phyloP scores from a whole-genome alignment of 345 rosid species.

The Melastoma malabathricum region DNA sequence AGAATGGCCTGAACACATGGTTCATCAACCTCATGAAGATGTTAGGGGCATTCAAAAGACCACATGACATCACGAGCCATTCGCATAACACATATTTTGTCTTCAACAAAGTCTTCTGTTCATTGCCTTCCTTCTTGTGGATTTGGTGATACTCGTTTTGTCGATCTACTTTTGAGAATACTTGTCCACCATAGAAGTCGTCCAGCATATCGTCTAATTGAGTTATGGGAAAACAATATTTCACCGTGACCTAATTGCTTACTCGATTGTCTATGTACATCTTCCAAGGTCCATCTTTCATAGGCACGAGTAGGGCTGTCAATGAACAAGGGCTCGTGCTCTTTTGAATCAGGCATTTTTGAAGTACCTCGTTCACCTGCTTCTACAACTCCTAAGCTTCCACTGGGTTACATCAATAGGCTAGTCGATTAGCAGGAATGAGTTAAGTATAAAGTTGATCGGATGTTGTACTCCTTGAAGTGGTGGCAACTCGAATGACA shows the following conservation, averaged over 20 bases:
- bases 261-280: background rate
- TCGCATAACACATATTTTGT: background rate
- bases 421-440: background rate
- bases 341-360: background rate
- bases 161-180: background rate
- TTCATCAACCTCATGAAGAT: background rate
- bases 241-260: background rate
- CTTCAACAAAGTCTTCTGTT: background rate
- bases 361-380: background rate
- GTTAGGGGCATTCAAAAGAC: background rate
- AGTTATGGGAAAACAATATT: background rate
- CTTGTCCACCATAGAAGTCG: background rate
- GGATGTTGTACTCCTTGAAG: no score
- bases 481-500: no score
- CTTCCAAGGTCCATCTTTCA: background rate
- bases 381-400: background rate
- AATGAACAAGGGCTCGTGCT: constrained; percentile 6
- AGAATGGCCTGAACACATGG: no score
- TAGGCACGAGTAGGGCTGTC: background rate
- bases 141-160: background rate
- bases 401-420: background rate
- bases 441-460: no score
- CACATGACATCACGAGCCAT: background rate
- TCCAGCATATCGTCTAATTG: background rate
- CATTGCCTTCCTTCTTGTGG: background rate